phyloP scores from a whole-genome alignment of 305 asterid genomes.

The Euphrasia arctica region DNA sequence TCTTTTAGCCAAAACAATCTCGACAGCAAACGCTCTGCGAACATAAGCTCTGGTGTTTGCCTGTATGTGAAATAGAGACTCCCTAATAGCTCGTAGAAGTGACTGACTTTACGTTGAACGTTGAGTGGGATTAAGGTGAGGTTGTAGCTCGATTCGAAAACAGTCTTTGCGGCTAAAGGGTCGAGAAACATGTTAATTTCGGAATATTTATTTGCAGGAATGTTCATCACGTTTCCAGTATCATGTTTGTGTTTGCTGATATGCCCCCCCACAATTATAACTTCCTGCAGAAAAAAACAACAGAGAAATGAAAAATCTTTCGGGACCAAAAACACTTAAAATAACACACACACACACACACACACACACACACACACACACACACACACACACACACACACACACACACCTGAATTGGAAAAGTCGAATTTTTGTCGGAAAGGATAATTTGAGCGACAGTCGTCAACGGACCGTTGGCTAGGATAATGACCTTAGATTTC shows the following conservation, averaged over 20 bases:
- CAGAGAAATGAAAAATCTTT: no score
- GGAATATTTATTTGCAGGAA: constrained; percentile 58
- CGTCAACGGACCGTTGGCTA: constrained; percentile 88
- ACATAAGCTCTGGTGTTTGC: constrained; percentile 57
- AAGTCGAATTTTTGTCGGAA: constrained; percentile 42
- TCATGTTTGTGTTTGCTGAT: constrained; percentile 32
- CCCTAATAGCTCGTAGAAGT: no score
- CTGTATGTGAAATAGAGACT: background rate
- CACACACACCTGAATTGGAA: constrained; percentile 32
- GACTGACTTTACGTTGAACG: no score
- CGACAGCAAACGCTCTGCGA: constrained; percentile 17
- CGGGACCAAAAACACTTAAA: no score
- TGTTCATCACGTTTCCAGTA: constrained; percentile 68
- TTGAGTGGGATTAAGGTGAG: constrained; percentile 45
- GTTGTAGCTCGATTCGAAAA: constrained; percentile 45
- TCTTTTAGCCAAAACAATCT: constrained; percentile 39
- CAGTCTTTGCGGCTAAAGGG: constrained; percentile 74
- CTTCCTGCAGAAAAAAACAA: constrained; percentile 30
- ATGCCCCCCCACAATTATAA: constrained; percentile 80
- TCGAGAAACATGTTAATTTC: constrained; percentile 86
- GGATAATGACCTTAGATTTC: constrained; percentile 56
- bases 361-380: no score
- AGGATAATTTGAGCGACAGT: constrained; percentile 62
- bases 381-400: no score
- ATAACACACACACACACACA: no score